Conservation (phyloP, 495 filamentous ascomycete species). For the Oleoguttula mirabilis region DNA sequence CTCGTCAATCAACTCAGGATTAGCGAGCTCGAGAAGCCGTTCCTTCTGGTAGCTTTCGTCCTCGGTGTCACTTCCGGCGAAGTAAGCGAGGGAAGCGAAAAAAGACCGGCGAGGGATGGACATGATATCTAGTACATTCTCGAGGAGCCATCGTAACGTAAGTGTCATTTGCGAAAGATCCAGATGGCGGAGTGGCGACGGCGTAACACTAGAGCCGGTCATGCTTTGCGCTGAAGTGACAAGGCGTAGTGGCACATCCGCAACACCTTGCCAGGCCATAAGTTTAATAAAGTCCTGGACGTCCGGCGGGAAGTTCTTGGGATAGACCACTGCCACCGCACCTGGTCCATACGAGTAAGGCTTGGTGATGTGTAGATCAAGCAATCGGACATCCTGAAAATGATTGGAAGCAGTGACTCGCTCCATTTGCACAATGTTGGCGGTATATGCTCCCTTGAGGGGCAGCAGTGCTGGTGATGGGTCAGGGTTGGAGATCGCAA, state of each 20-base stretch:
- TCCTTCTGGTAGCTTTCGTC: conserved; percentile 60
- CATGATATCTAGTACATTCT: conserved; percentile 73
- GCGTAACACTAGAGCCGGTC: conserved; percentile 29
- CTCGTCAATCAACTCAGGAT: conserved; percentile 69
- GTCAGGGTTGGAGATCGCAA: not conserved
- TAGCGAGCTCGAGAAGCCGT: conserved; percentile 68
- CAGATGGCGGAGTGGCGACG: conserved; percentile 23
- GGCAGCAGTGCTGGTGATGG: conserved; percentile 41
- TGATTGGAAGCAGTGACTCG: conserved; percentile 63
- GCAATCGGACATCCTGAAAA: conserved; percentile 86
- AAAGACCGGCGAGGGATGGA: conserved; percentile 80
- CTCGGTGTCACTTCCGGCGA: conserved; percentile 35
- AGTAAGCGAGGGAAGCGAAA: conserved; percentile 61
- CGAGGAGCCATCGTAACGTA: conserved; percentile 65
- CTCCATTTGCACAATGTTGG: conserved; percentile 43
- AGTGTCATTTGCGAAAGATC: conserved; percentile 19
- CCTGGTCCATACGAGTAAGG: conserved; percentile 49
- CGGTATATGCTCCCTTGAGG: conserved; percentile 39
- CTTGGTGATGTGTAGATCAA: conserved; percentile 44
- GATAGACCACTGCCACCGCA: conserved; percentile 64
- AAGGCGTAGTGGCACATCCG: conserved; percentile 45
- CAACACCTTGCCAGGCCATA: conserved; percentile 62
- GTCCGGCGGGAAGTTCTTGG: conserved; percentile 73
- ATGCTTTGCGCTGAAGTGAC: conserved; percentile 30
- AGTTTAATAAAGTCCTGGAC: conserved; percentile 60